A percentile compares a stretch with the other conserved stretches of the same genome.
These are phyloP conservation scores for Hermanozyma aechmeae DNA, from an alignment of 805 yeast genomes.

Conservation along the genomic window DNA sequence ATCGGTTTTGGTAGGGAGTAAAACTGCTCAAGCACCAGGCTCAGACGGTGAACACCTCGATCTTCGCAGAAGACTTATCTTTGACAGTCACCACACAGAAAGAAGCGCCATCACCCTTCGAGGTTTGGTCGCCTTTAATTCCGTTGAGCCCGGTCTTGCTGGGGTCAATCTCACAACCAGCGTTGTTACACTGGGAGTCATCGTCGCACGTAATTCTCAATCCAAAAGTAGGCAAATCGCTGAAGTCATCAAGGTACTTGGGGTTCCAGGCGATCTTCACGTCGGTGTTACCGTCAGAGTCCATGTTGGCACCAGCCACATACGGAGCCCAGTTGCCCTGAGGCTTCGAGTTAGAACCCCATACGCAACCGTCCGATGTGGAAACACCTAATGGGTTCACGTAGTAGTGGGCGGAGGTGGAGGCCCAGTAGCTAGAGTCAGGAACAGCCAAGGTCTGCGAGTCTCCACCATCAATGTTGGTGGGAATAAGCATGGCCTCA, in stretches of 20 bases:
- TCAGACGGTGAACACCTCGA: constrained; percentile 69
- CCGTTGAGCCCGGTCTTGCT: constrained; percentile 48
- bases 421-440: constrained; percentile 74
- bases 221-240: constrained; percentile 58
- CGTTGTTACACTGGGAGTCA: constrained; percentile 60
- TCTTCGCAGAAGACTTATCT: constrained; percentile 51
- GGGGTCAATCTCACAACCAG: constrained; percentile 79
- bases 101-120: constrained; percentile 47
- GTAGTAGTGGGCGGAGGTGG: constrained; percentile 81
- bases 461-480: constrained; percentile 44
- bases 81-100: constrained; percentile 79
- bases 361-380: constrained; percentile 65
- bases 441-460: constrained; percentile 70
- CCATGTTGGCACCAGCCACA: constrained; percentile 87
- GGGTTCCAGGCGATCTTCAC: constrained; percentile 93
- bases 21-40: too few species aligned
- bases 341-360: constrained; percentile 68
- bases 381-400: constrained; percentile 78
- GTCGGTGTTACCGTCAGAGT: constrained; percentile 56
- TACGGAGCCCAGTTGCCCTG: constrained; percentile 91
- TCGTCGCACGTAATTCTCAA: constrained; percentile 67
- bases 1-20: too few species aligned
- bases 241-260: constrained; percentile 59
- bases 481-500: constrained; percentile 91
- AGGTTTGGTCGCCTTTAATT: constrained; percentile 35